Percentiles rank a stretch among this genome's conserved stretches.
These are phyloP conservation scores for Ceratocystiopsis brevicomis DNA, from an alignment of 2,329 filamentous ascomycete species.

Conservation along the genomic window DNA sequence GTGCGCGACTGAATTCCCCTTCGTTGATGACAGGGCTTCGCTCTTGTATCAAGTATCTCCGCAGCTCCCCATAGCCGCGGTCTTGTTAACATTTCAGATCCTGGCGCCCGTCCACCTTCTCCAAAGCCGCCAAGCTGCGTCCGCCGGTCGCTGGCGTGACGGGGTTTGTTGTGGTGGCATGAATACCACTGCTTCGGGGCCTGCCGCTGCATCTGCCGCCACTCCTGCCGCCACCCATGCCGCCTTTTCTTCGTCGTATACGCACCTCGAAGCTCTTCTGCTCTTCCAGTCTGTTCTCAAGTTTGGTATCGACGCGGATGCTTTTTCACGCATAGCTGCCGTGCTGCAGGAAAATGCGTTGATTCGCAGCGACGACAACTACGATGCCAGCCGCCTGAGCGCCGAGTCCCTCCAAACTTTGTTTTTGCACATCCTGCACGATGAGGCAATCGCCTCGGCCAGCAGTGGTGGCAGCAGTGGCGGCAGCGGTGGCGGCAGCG, in stretches of 20 bases:
- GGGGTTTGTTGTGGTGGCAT: constrained; percentile 16
- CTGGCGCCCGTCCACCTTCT: constrained; percentile 19
- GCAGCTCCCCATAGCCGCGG: too few relatives aligned
- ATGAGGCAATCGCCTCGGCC: constrained; percentile 45
- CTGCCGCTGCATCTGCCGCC: not conserved
- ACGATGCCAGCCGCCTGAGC: constrained; percentile 54
- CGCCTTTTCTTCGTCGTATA: constrained; percentile 10
- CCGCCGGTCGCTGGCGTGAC: constrained; percentile 17
- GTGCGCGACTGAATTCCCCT: too few relatives aligned
- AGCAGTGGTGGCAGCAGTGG: constrained; percentile 13
- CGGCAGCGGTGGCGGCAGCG: constrained; percentile 19
- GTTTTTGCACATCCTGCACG: constrained; percentile 56
- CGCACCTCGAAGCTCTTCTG: constrained; percentile 18
- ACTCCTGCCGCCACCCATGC: not conserved
- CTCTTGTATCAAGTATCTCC: not conserved
- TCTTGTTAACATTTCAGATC: constrained; percentile 5
- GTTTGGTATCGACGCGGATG: constrained; percentile 14
- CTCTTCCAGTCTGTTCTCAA: constrained; percentile 16
- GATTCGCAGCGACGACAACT: constrained; percentile 49
- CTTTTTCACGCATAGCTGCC: constrained; percentile 24
- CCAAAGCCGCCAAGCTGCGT: constrained; percentile 15
- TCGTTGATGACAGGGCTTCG: not conserved
- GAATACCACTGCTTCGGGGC: constrained; percentile 13
- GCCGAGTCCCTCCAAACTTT: constrained; percentile 63
- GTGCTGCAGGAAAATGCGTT: constrained; percentile 55